These are phyloP conservation scores for Tricholoma furcatifolium DNA, from an alignment of 768 basidiomycete genomes.

Conservation along the genomic window DNA sequence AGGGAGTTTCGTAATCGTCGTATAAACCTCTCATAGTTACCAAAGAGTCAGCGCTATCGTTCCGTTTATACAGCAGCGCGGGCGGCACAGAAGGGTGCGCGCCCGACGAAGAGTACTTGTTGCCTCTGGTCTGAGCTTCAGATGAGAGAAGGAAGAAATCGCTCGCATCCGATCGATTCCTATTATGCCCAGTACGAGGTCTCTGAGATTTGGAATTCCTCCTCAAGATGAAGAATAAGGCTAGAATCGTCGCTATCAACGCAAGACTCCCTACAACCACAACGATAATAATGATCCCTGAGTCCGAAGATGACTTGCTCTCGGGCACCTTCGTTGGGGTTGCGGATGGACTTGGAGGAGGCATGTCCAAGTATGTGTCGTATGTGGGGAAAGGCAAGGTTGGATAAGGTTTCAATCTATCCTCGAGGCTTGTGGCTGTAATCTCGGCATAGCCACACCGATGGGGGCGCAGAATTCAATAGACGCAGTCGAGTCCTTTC, in stretches of 20 bases:
- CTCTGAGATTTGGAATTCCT: background rate
- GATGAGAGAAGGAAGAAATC: slow-evolving; percentile 2
- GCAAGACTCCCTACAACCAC: background rate
- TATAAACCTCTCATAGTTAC: background rate
- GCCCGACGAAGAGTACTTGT: background rate
- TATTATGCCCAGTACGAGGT: background rate
- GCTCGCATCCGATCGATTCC: background rate
- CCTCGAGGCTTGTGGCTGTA: background rate
- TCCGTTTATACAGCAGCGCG: background rate
- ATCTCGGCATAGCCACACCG: slow-evolving; percentile 11
- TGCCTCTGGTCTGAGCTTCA: background rate
- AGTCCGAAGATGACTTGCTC: background rate
- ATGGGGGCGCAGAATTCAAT: background rate
- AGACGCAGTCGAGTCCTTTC: background rate
- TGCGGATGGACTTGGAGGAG: background rate
- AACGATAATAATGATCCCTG: background rate
- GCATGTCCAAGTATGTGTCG: too few species aligned
- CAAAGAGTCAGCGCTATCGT: slow-evolving; percentile 1
- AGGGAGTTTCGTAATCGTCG: background rate
- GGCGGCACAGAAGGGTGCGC: background rate
- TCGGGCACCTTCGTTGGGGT: background rate
- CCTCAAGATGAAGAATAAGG: background rate
- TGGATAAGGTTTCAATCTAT: background rate
- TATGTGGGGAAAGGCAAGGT: background rate
- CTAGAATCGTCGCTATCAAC: background rate